These are phyloP conservation scores for Marchantia polymorpha DNA, from an alignment of 225 moss, liverwort and hornwort species.

Conservation along the genomic window DNA sequence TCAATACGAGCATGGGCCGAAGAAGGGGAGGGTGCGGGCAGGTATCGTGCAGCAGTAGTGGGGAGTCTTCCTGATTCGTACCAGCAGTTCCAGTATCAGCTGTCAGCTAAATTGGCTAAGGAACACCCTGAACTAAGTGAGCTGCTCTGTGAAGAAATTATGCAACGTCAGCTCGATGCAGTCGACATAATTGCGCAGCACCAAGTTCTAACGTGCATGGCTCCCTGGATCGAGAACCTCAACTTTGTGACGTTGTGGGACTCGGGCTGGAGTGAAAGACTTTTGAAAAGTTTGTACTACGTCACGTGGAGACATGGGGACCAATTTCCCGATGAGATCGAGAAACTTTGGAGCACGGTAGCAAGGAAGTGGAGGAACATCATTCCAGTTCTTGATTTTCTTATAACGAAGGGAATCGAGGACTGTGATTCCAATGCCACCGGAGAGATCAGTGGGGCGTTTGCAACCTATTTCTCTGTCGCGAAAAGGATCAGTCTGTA, in stretches of 20 bases:
- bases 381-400: constrained; percentile 94
- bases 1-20: constrained; percentile 99
- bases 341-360: constrained; percentile 98
- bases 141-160: constrained; percentile 94
- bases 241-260: constrained; percentile 77
- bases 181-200: constrained; percentile 99
- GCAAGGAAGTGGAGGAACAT: constrained; percentile 97
- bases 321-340: constrained; percentile 99
- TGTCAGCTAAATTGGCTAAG: constrained; percentile 95
- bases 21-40: constrained; percentile 93
- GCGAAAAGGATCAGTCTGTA: constrained; percentile 97
- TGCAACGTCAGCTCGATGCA: constrained; percentile 99
- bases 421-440: constrained; percentile 99
- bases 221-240: constrained; percentile 99
- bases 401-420: constrained; percentile 97
- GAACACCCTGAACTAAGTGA: constrained; percentile 99
- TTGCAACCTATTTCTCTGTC: constrained; percentile 96
- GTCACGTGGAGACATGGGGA: constrained; percentile 99
- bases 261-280: constrained; percentile 96
- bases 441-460: constrained; percentile 96
- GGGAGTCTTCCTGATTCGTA: constrained; percentile 99
- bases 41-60: constrained; percentile 96
- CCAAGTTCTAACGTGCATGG: constrained; percentile 98
- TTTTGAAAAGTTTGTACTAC: constrained; percentile 92
- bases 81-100: constrained; percentile 97